A percentile compares a stretch with the other conserved stretches of the same genome.
phyloP scores from a whole-genome alignment of 1,284 basidiomycete species.

The Moesziomyces sp. region DNA sequence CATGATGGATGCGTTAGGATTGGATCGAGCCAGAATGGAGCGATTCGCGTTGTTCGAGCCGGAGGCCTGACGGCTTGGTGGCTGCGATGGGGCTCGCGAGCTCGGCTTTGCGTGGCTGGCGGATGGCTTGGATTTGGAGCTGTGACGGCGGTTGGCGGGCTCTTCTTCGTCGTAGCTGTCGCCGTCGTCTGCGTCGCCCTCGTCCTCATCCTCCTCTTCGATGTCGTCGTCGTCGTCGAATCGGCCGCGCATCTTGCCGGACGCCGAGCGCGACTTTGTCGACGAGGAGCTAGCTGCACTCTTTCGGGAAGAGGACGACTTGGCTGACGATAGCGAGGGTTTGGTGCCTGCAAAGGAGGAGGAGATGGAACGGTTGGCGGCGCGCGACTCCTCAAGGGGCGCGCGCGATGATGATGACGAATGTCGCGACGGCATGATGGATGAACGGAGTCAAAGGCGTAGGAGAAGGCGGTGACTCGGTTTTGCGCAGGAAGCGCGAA shows the following conservation, averaged over 20 bases:
- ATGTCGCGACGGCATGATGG: conserved; percentile 31
- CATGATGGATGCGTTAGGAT: conserved; percentile 44
- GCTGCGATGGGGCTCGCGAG: conserved; percentile 22
- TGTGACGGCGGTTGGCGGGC: conserved; percentile 12
- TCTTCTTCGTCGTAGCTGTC: conserved; percentile 36
- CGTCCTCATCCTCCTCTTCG: conserved; percentile 28
- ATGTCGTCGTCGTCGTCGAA: conserved; percentile 51
- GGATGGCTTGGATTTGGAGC: conserved; percentile 22
- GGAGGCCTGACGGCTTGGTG: conserved; percentile 35
- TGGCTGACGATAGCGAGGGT: conserved; percentile 27
- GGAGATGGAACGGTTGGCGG: conserved; percentile 47
- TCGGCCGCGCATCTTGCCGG: conserved; percentile 33
- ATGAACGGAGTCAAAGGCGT: not conserved
- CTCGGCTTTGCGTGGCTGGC: conserved; percentile 14
- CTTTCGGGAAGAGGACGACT: conserved; percentile 24
- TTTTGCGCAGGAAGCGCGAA: conserved; percentile 3
- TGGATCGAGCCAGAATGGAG: conserved; percentile 37
- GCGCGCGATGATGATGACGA: conserved; percentile 34
- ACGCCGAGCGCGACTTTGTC: conserved; percentile 37
- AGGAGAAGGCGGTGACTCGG: not conserved
- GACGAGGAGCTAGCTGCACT: conserved; percentile 9
- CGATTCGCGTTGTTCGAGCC: conserved; percentile 41
- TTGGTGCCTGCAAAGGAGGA: conserved; percentile 46
- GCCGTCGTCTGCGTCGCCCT: conserved; percentile 12
- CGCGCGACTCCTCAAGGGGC: conserved; percentile 41